A percentile compares a stretch with the other conserved stretches of the same genome.
phyloP scores from a whole-genome alignment of 208 protist species.

The Leishmania tropica region DNA sequence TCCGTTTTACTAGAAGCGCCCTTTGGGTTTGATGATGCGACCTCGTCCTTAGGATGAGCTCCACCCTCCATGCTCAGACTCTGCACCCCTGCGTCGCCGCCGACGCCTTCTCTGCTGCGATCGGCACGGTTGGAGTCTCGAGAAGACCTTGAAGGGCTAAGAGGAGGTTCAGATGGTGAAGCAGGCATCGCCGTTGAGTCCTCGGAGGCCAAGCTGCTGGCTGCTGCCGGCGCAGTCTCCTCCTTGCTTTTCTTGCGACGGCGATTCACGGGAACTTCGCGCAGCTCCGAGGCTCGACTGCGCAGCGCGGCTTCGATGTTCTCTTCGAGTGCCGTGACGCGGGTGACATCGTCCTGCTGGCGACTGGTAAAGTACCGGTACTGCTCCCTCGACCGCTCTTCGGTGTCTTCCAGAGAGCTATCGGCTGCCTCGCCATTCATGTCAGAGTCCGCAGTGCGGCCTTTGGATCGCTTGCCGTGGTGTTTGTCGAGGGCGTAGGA shows the following conservation, averaged over 20 bases:
- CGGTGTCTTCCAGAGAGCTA: neutral
- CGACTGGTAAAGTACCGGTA: conserved; percentile 74
- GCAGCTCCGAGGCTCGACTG: conserved; percentile 34
- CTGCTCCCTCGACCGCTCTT: conserved; percentile 15
- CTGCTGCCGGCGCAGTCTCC: neutral
- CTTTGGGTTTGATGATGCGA: neutral
- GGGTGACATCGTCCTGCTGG: conserved; percentile 45
- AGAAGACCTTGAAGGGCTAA: neutral
- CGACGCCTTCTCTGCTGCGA: neutral
- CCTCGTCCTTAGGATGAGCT: neutral
- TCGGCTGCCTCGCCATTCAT: neutral
- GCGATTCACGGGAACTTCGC: conserved; percentile 17
- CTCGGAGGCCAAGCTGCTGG: neutral
- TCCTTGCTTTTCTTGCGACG: conserved; percentile 25
- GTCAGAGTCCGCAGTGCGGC: neutral
- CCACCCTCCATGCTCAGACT: neutral
- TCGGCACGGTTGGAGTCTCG: neutral
- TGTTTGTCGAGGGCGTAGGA: neutral
- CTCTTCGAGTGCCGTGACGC: conserved; percentile 44
- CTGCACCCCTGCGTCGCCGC: neutral
- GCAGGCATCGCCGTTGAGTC: neutral
- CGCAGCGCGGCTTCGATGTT: conserved; percentile 50
- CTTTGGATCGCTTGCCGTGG: neutral
- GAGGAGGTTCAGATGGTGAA: neutral
- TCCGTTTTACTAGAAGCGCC: neutral